Percentiles rank a stretch among this genome's conserved stretches.
Conservation (phyloP, 2,329 filamentous ascomycete genomes). For the Nemania sp. region DNA sequence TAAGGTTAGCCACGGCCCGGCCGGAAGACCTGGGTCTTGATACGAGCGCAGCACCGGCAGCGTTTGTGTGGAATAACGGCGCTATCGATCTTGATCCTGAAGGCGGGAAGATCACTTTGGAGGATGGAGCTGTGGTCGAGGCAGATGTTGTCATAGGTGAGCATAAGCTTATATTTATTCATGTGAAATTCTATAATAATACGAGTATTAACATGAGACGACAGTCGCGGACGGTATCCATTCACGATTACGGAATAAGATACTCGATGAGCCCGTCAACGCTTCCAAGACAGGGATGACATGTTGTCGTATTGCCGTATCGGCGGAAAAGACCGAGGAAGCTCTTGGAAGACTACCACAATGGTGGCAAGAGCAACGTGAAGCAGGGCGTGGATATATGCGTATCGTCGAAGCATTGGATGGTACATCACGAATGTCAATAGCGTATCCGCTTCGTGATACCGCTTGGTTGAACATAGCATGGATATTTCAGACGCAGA, state of each 20-base stretch:
- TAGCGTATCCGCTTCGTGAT: constrained; percentile 41
- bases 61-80: constrained; percentile 39
- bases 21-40: constrained; percentile 42
- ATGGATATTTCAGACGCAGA: constrained; percentile 40
- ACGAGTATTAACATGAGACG: not conserved
- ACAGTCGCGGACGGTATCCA: constrained; percentile 46
- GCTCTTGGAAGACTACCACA: constrained; percentile 40
- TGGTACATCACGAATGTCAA: constrained; percentile 40
- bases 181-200: not conserved
- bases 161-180: not conserved
- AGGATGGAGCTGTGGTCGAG: constrained; percentile 41
- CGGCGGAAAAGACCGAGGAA: constrained; percentile 37
- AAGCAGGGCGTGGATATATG: constrained; percentile 30
- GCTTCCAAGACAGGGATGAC: constrained; percentile 43
- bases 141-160: constrained; percentile 44
- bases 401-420: constrained; percentile 40
- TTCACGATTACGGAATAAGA: constrained; percentile 41
- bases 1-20: constrained; percentile 43
- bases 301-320: constrained; percentile 43
- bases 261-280: constrained; percentile 36
- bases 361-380: constrained; percentile 41
- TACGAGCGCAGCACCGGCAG: constrained; percentile 35
- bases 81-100: constrained; percentile 41
- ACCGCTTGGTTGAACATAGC: constrained; percentile 43
- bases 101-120: constrained; percentile 40